phyloP scores from a whole-genome alignment of 2,329 filamentous ascomycete genomes.

The Emericellopsis atlantica region DNA sequence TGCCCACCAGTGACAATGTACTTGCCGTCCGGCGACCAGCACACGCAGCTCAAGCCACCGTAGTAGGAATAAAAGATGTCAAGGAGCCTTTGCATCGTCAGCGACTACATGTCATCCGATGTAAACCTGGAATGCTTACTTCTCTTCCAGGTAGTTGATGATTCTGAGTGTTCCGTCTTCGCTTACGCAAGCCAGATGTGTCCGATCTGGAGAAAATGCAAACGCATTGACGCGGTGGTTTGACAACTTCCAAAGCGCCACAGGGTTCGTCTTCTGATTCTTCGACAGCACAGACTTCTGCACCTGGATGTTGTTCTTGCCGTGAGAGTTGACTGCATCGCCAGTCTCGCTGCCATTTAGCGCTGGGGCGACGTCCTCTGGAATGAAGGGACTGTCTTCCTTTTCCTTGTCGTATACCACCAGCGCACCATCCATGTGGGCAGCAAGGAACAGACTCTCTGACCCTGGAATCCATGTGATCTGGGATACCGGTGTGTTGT shows the following conservation, averaged over 20 bases:
- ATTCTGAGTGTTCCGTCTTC: constrained; percentile 85
- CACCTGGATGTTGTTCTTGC: constrained; percentile 48
- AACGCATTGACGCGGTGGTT: constrained; percentile 86
- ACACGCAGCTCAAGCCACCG: constrained; percentile 82
- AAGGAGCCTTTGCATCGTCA: constrained; percentile 45
- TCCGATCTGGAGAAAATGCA: constrained; percentile 80
- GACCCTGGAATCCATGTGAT: constrained; percentile 92
- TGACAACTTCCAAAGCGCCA: constrained; percentile 84
- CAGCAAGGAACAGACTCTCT: constrained; percentile 83
- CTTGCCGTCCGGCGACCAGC: constrained; percentile 94
- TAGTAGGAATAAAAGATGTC: constrained; percentile 88
- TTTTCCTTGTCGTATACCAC: constrained; percentile 97
- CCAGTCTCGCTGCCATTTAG: constrained; percentile 47
- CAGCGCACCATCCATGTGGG: constrained; percentile 81
- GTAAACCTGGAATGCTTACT: constrained; percentile 37
- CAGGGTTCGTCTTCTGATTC: constrained; percentile 87
- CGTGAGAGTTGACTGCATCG: constrained; percentile 18
- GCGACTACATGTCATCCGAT: background rate
- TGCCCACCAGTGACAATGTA: constrained; percentile 93
- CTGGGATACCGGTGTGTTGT: constrained; percentile 69
- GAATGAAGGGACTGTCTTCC: constrained; percentile 68
- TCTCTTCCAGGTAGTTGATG: constrained; percentile 83
- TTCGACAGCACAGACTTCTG: constrained; percentile 87
- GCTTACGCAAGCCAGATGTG: constrained; percentile 77
- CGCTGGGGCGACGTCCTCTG: constrained; percentile 53